Percentiles rank a stretch among this genome's conserved stretches.
phyloP scores from a whole-genome alignment of 2,329 filamentous ascomycete genomes.

The Nigrospora osmanthi region DNA sequence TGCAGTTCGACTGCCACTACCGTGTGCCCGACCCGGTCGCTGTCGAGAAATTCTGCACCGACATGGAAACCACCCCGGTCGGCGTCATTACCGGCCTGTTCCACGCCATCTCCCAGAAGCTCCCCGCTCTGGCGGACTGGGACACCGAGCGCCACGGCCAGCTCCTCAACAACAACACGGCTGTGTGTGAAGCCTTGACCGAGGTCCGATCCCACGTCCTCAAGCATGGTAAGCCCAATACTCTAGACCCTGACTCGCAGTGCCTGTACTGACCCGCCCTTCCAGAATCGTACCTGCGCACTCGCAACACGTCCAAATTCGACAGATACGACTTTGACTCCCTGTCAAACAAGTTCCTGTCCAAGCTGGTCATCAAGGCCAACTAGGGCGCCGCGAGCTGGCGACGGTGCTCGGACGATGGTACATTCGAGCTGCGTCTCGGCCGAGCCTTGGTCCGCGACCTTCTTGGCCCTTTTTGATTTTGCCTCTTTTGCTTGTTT shows the following conservation, averaged over 20 bases:
- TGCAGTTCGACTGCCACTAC: conserved; percentile 98
- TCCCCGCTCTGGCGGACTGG: conserved; percentile 90
- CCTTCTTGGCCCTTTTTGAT: conserved; percentile 12
- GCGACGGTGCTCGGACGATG: too few relatives aligned
- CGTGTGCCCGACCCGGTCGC: conserved; percentile 75
- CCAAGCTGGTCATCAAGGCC: conserved; percentile 90
- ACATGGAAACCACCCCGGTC: conserved; percentile 95
- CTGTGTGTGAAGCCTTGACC: conserved; percentile 92
- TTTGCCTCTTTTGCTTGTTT: conserved; percentile 17
- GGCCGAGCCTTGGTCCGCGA: too few relatives aligned
- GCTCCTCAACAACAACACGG: conserved; percentile 80
- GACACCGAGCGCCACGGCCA: conserved; percentile 87
- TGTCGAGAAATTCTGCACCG: conserved; percentile 89
- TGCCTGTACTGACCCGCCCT: conserved; percentile 29
- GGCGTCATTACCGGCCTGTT: conserved; percentile 95
- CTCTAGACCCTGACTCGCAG: background rate
- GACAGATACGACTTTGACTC: conserved; percentile 91
- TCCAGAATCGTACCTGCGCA: conserved; percentile 77
- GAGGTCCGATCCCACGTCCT: conserved; percentile 88
- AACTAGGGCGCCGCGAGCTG: conserved; percentile 45
- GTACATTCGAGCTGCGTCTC: too few relatives aligned
- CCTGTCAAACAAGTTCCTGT: conserved; percentile 93
- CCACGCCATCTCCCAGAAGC: conserved; percentile 95
- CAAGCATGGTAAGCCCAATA: conserved; percentile 70
- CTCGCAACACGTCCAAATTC: conserved; percentile 73